Evolutionary conservation across 2,329 filamentous ascomycete genomes (phyloP).

Genomic region (Neofusicoccum ribis): DNA sequence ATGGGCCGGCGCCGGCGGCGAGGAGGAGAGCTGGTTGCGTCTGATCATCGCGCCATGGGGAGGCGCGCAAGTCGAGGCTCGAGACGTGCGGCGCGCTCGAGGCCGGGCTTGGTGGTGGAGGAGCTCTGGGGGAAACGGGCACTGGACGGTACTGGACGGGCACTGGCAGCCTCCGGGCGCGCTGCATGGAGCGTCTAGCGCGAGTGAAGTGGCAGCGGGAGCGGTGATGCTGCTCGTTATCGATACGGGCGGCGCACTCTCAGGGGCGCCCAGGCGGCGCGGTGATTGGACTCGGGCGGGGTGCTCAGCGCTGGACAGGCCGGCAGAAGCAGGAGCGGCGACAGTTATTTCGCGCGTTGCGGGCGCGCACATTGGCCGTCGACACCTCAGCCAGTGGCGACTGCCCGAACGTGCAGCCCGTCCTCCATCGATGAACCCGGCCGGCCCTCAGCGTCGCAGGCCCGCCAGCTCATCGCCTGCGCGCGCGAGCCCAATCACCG

Average conservation of each 20-base stretch:
- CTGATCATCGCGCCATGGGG: constrained; percentile 35
- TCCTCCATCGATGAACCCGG: constrained; percentile 1
- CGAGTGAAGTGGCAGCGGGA: constrained; percentile 6
- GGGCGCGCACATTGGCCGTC: constrained; percentile 3
- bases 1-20: constrained; percentile 61
- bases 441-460: background rate
- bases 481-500: background rate
- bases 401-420: background rate
- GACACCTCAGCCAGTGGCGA: constrained; percentile 14
- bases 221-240: background rate
- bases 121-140: background rate
- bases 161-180: constrained; percentile 8
- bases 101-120: constrained; percentile 11
- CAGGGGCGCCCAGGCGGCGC: constrained; percentile 7
- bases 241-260: background rate
- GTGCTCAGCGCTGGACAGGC: background rate
- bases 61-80: constrained; percentile 14
- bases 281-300: constrained; percentile 8
- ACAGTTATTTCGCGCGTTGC: constrained; percentile 7
- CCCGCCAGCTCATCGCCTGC: constrained; percentile 4
- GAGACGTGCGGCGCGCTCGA: constrained; percentile 12
- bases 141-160: background rate
- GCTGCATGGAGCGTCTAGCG: constrained; percentile 11
- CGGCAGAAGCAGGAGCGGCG: constrained; percentile 5
- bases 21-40: constrained; percentile 42